Base-by-base conservation (phyloP, 179 eudicot genomes). In the Gypsophila paniculata region DNA sequence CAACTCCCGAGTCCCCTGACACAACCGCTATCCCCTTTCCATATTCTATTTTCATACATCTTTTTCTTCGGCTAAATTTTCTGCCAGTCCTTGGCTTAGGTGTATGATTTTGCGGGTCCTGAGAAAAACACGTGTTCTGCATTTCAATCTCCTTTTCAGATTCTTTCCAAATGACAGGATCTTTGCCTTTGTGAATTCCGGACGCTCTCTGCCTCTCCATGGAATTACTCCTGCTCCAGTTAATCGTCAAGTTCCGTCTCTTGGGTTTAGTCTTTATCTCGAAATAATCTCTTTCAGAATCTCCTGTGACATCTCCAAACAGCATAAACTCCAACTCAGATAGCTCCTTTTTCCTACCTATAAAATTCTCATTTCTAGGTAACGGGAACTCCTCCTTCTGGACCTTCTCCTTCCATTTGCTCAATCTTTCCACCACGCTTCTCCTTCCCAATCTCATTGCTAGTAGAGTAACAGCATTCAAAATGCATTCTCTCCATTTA, bases 371-470 rank as follows among this genome's bases (percentile, higher is more conserved):
- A 72, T 92, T 92, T 75, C 84, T 81, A 71, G 88, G 93, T 18
- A 84, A 92, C 8, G 96, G 96, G 42, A 91, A 92, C 79, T 95
- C 99, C 62, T 90, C 96, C 60, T 83, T 89, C 58, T 85, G 95
- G 7, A 78, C 93, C 82, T 83, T 89, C 77, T 92, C 93, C 68
- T 85, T 86, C 99, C 99, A 92, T 72, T 85, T 87, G n/a, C 87
- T 77, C 74, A 95, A 70, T 51, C 96, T 75, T 68, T 95, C 98
- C 39, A 89, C 95, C n/a, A 90, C 89, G 74, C 96, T 92, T 82
- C 99, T 85, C 88, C 99, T 90, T 25, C 98, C 99, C 73, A 95
- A 80, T 80, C 87, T 90, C 85, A 89, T 72, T 9, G 96, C 98
- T 78, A 95, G 80, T 60, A 90, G 67, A 17, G 96, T 84, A 5